phyloP scores from a whole-genome alignment of 2,329 filamentous ascomycete species.

The Fusarium setosum region DNA sequence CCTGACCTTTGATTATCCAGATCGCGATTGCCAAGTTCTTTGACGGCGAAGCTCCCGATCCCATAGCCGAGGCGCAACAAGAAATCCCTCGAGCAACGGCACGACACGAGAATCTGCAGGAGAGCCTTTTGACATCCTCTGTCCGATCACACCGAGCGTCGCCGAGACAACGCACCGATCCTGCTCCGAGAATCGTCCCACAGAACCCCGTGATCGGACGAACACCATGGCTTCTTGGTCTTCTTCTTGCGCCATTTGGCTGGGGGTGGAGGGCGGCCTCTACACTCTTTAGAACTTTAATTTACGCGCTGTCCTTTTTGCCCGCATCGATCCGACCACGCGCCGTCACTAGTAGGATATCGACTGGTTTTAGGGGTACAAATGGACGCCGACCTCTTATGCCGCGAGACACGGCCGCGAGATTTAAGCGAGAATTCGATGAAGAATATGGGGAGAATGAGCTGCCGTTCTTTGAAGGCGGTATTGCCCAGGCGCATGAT shows the following conservation, averaged over 20 bases:
- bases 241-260: slow-evolving; percentile 85
- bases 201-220: slow-evolving; percentile 76
- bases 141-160: slow-evolving; percentile 35
- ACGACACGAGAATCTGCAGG: slow-evolving; percentile 80
- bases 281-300: slow-evolving; percentile 76
- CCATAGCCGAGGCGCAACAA: slow-evolving; percentile 78
- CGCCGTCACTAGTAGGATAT: slow-evolving; percentile 64
- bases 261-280: slow-evolving; percentile 79
- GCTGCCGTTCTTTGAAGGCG: slow-evolving; percentile 85
- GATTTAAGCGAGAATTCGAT: slow-evolving; percentile 93
- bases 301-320: slow-evolving; percentile 84
- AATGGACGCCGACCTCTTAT: slow-evolving; percentile 80
- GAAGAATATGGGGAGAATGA: slow-evolving; percentile 84
- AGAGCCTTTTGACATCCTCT: slow-evolving; percentile 59
- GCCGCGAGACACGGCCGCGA: slow-evolving; percentile 86
- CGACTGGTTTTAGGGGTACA: slow-evolving; percentile 66
- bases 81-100: slow-evolving; percentile 70
- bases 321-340: slow-evolving; percentile 72
- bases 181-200: slow-evolving; percentile 88
- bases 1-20: slow-evolving; percentile 55
- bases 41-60: slow-evolving; percentile 90
- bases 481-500: slow-evolving; percentile 93
- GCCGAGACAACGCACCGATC: slow-evolving; percentile 59
- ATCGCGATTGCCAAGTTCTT: slow-evolving; percentile 98
- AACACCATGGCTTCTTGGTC: slow-evolving; percentile 79